Percentiles rank a stretch among this genome's conserved stretches.
Conservation (phyloP, 441 rosid species). For the Pelargonium citronellum region DNA sequence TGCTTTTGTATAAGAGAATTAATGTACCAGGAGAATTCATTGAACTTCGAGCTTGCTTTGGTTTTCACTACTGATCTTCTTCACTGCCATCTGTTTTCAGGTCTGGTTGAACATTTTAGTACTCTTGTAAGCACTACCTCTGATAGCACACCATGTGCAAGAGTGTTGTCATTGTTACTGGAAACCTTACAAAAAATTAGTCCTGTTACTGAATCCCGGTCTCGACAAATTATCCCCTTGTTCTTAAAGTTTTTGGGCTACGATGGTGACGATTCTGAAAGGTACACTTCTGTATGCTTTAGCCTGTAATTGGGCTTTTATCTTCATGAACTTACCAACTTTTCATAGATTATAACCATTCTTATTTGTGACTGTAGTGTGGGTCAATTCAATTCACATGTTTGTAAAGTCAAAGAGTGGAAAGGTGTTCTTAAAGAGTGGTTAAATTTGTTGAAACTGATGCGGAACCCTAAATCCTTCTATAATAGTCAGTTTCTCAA, state of each 20-base stretch:
- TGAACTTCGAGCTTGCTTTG: background rate
- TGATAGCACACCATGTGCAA: slow-evolving; percentile 47
- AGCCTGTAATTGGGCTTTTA: background rate
- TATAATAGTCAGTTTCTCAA: slow-evolving; percentile 57
- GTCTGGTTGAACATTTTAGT: slow-evolving; percentile 47
- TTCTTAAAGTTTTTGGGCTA: slow-evolving; percentile 84
- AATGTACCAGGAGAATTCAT: background rate
- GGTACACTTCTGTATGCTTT: slow-evolving; percentile 40
- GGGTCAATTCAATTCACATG: slow-evolving; percentile 43
- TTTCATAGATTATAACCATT: slow-evolving; percentile 6
- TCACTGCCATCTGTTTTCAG: slow-evolving; percentile 41
- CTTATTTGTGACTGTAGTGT: slow-evolving; percentile 43
- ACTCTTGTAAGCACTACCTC: slow-evolving; percentile 43
- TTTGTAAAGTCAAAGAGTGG: slow-evolving; percentile 80
- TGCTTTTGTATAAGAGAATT: background rate
- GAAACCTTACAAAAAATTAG: slow-evolving; percentile 67
- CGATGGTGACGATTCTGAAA: slow-evolving; percentile 35
- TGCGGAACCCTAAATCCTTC: slow-evolving; percentile 64
- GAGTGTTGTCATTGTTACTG: slow-evolving; percentile 57
- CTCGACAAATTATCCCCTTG: slow-evolving; percentile 62
- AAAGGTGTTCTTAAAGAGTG: slow-evolving; percentile 73
- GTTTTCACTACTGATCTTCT: background rate
- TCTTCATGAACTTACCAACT: slow-evolving; percentile 1
- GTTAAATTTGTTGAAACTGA: slow-evolving; percentile 67
- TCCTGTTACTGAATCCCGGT: slow-evolving; percentile 57